Percentiles rank a stretch among this genome's conserved stretches.
phyloP scores from a whole-genome alignment of 2,329 filamentous ascomycete species.

The Pyricularia sp. region DNA sequence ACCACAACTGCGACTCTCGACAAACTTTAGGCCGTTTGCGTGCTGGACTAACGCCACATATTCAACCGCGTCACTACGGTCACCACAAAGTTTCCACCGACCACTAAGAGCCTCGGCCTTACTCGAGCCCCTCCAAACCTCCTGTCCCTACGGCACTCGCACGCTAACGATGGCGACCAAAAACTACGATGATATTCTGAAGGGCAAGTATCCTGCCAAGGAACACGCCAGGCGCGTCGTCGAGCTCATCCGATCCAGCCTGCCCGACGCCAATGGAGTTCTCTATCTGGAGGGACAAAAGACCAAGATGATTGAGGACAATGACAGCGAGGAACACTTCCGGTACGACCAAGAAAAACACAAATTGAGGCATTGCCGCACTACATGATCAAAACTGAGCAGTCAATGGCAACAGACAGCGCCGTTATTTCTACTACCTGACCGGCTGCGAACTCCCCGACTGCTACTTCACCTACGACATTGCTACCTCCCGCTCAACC shows the following conservation, averaged over 20 bases:
- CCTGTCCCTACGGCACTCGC: not conserved
- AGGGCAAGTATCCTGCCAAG: slow-evolving; percentile 70
- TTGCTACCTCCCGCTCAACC: slow-evolving; percentile 57
- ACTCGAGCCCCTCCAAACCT: not conserved
- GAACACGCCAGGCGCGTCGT: slow-evolving; percentile 74
- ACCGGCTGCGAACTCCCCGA: slow-evolving; percentile 74
- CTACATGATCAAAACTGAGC: not conserved
- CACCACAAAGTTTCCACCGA: not conserved
- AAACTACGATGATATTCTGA: slow-evolving; percentile 36
- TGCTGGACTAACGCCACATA: not conserved
- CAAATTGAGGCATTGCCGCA: not conserved
- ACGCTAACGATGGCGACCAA: slow-evolving; percentile 8
- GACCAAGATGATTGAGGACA: slow-evolving; percentile 75
- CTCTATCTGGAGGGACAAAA: slow-evolving; percentile 82
- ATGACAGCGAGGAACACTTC: slow-evolving; percentile 71
- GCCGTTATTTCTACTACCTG: slow-evolving; percentile 88
- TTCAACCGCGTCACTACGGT: not conserved
- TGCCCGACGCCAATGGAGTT: slow-evolving; percentile 53
- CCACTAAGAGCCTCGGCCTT: not conserved
- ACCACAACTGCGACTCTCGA: not conserved
- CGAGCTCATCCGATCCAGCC: slow-evolving; percentile 56
- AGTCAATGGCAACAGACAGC: slow-evolving; percentile 44
- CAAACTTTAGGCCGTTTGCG: not conserved
- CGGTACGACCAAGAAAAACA: slow-evolving; percentile 33
- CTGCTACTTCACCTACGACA: slow-evolving; percentile 69